These are phyloP conservation scores for Xylariaceae sp. DNA, from an alignment of 2,329 filamentous ascomycete genomes.

Conservation along the genomic window DNA sequence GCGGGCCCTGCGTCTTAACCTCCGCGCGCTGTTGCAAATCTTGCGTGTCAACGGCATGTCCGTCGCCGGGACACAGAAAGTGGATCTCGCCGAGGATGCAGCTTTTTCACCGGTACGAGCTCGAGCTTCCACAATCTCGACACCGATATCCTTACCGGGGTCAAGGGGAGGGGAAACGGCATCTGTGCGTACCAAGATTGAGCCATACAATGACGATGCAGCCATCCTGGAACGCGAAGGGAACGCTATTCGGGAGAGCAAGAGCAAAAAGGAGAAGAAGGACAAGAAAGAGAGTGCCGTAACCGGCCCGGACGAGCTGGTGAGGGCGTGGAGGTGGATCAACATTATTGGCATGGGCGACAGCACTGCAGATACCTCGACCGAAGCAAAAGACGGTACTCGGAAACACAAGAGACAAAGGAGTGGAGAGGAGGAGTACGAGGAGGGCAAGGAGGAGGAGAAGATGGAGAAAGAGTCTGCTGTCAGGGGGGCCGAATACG, in stretches of 20 bases:
- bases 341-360: conserved; percentile 46
- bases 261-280: neutral
- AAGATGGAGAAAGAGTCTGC: conserved; percentile 15
- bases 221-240: conserved; percentile 45
- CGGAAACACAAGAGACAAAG: neutral
- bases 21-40: conserved; percentile 53
- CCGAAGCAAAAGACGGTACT: conserved; percentile 11
- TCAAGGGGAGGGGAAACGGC: conserved; percentile 27
- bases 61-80: conserved; percentile 38
- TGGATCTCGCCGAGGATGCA: conserved; percentile 41
- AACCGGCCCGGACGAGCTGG: conserved; percentile 20
- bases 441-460: conserved; percentile 16
- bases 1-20: conserved; percentile 53
- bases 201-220: conserved; percentile 37
- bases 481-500: conserved; percentile 19
- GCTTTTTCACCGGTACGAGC: too few species aligned
- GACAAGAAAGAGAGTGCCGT: neutral
- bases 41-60: conserved; percentile 45
- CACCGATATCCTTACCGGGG: conserved; percentile 21
- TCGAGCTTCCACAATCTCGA: too few species aligned
- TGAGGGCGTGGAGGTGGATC: conserved; percentile 49
- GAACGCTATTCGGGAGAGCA: conserved; percentile 19
- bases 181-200: conserved; percentile 15
- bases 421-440: conserved; percentile 15
- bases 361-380: too few species aligned